Evolutionary conservation across 139 green algal genomes (phyloP), one percentile per base, ranked within the genome.

Genomic region (Nannochloris sp.): DNA sequence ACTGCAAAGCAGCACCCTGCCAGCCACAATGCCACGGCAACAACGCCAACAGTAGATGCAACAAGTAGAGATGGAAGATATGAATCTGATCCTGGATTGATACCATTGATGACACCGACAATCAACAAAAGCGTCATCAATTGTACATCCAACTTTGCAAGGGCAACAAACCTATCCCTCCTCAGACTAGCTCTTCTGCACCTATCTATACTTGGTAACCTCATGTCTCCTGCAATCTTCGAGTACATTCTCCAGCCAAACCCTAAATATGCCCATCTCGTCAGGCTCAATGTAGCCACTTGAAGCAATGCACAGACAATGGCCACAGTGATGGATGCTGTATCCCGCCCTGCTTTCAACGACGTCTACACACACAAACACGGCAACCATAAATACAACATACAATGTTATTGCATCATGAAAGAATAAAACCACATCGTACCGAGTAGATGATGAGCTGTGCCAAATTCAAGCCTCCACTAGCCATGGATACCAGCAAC

Each of bases 171-270:
- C 25, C 48, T 55, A 45, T 74, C 61, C 23, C 33, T 33, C 17
- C 25, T 36, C 3, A 70, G 23, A 8, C 28, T 36, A 4, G 23
- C 25, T 4, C 46, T 55, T 55, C 60, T 17, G 17, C 53, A n/a
- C 45, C 36, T 4, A 33, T 49, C 49, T 61, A 60, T 33, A 61
- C 20, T 61, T 61, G n/a, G 65, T 13, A 50, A 0, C 2, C n/a
- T 17, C 29, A 44, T 14, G 16, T 59, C 23, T 49, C 13, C 59
- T 33, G 63, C 48, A 23, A 63, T 60, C 5, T 61, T 64, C 13
- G 31, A 65, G 55, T 70, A 74, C 68, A 74, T 74, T 65, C 68
- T 65, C 68, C 68, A 74, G 5, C 68, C 68, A 57, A 69, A 74
- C 17, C 68, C 31, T n/a, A 44, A 25, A 5, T 69, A 69, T 25